Conservation (phyloP, 2,329 filamentous ascomycete species). For the Rhynchosporium agropyri region DNA sequence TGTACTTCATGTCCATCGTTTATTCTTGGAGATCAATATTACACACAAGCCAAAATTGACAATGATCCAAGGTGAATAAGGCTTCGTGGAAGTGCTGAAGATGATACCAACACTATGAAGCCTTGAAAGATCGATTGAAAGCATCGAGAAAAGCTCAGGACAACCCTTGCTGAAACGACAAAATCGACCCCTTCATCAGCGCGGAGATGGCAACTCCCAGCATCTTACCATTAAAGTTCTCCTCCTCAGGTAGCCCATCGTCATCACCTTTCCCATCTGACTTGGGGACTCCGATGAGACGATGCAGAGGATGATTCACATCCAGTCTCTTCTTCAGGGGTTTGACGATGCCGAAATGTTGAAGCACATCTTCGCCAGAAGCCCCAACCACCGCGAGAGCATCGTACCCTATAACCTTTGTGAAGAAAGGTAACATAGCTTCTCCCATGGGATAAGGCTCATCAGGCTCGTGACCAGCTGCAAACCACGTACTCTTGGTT, state of each 20-base stretch:
- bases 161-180: slow-evolving; percentile 22
- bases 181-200: slow-evolving; percentile 25
- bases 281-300: slow-evolving; percentile 22
- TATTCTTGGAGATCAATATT: background rate
- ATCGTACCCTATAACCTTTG: slow-evolving; percentile 38
- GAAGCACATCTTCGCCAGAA: slow-evolving; percentile 34
- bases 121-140: background rate
- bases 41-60: background rate
- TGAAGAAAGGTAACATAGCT: slow-evolving; percentile 35
- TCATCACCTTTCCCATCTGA: slow-evolving; percentile 8
- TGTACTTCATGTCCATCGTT: background rate
- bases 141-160: background rate
- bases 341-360: slow-evolving; percentile 27
- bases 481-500: slow-evolving; percentile 33
- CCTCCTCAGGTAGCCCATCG: slow-evolving; percentile 22
- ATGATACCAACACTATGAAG: background rate
- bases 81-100: background rate
- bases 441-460: slow-evolving; percentile 27
- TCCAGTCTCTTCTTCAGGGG: slow-evolving; percentile 21
- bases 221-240: slow-evolving; percentile 24
- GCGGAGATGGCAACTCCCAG: slow-evolving; percentile 28
- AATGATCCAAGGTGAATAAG: background rate
- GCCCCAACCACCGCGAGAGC: slow-evolving; percentile 38
- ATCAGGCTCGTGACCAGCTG: slow-evolving; percentile 23
- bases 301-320: slow-evolving; percentile 21